Evolutionary conservation across 305 asterid species (phyloP), one percentile per base, ranked within the genome.

Genomic region (Nicotiana rustica): DNA sequence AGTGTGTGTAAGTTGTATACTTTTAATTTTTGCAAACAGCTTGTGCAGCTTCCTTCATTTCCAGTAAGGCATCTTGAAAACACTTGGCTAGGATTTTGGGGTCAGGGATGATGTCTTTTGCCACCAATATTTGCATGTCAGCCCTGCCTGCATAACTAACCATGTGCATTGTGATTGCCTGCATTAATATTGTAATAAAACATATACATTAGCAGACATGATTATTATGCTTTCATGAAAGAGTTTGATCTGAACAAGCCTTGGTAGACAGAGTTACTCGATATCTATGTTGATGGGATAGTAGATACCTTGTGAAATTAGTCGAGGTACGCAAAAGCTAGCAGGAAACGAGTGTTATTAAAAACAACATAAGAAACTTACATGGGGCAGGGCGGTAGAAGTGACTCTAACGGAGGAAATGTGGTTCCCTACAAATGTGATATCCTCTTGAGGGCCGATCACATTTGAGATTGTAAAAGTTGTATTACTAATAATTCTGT

Each of bases 151-250:
- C 98, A 65, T 94, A 95, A 80, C 99, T 95, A 90, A 94, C 76
- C 99, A 94, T 91, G 65, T 92, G 97, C 97, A 95, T 90, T 41
- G 94, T 93, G 70, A 95, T 77, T 12, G 98, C 97, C 97, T 95
- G 88, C 86, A 78, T 47, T 67, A 4, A 2, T n/a, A 25, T 25
- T 25, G 29, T 25, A 25, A 25, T 25, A 25, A 25, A 25, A 25
- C 29, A 25, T 25, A 25, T 25, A 25, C 38, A 70, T 44, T 41
- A 57, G 60, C 59, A 18, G 29, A 25, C 61, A 56, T 56, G 61
- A 56, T 56, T 19, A 61, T 25, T 18, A 8, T 29, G 10, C 6
- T 25, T n/a, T 47, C 35, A 33, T 29, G 5, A 2, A 77, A 25
- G 17, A 36, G 47, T 1, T 38, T 2, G 0, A 38, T 38, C 2